Percentiles rank a stretch among this genome's conserved stretches.
phyloP scores from a whole-genome alignment of 2,329 filamentous ascomycete species.

The Fusarium tuaranense region DNA sequence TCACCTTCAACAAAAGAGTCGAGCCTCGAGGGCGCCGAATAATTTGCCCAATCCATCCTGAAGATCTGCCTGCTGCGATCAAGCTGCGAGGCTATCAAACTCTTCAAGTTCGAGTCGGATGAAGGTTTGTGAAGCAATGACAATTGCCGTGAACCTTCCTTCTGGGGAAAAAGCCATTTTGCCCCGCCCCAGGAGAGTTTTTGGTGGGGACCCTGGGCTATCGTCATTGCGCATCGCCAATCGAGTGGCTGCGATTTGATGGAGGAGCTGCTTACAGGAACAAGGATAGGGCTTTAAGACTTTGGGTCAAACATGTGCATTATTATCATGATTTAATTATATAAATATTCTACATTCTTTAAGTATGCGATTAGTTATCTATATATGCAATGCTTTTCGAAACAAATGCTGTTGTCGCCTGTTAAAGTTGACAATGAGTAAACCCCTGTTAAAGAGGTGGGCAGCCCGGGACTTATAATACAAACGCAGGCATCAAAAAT shows the following conservation, averaged over 20 bases:
- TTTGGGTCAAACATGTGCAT: neutral
- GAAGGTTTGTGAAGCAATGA: conserved; percentile 14
- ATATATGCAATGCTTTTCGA: neutral
- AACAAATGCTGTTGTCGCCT: neutral
- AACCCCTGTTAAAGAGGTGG: neutral
- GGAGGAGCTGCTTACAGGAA: conserved; percentile 8
- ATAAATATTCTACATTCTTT: neutral
- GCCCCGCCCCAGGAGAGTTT: conserved; percentile 41
- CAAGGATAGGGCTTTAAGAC: neutral
- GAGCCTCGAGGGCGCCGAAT: conserved; percentile 41
- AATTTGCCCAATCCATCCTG: conserved; percentile 43
- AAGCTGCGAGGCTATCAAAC: conserved; percentile 9
- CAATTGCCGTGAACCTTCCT: conserved; percentile 15
- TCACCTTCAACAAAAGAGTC: conserved; percentile 42
- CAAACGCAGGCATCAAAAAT: neutral
- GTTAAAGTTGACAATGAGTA: neutral
- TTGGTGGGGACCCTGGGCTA: conserved; percentile 32
- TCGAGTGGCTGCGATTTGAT: conserved; percentile 40
- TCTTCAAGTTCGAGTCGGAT: neutral
- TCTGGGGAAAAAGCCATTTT: conserved; percentile 41
- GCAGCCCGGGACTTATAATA: neutral
- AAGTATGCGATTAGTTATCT: neutral
- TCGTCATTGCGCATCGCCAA: conserved; percentile 40
- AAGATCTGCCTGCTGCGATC: conserved; percentile 12
- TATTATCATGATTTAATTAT: neutral